These are phyloP conservation scores for Candida hispaniensis DNA, from an alignment of 805 yeast species.

Conservation along the genomic window DNA sequence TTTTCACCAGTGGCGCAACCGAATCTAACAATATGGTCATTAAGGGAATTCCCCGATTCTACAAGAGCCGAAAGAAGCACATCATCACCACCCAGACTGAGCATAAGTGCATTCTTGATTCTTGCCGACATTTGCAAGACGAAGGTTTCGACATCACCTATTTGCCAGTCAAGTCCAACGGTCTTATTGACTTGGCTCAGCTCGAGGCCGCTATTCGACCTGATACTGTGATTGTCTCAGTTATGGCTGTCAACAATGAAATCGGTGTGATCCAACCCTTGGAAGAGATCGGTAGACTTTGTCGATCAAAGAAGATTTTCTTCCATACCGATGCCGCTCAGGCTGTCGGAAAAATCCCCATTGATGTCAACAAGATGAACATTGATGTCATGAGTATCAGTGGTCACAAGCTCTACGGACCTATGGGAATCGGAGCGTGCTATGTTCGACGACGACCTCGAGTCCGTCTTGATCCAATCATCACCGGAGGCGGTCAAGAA, in stretches of 20 bases:
- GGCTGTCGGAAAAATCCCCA: slow-evolving; percentile 86
- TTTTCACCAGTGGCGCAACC: slow-evolving; percentile 96
- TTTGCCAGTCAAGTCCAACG: slow-evolving; percentile 71
- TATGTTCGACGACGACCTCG: slow-evolving; percentile 96
- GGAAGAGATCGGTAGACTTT: slow-evolving; percentile 82
- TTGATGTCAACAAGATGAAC: slow-evolving; percentile 88
- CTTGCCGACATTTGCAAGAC: slow-evolving; percentile 88
- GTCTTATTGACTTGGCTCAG: slow-evolving; percentile 66
- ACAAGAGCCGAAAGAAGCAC: slow-evolving; percentile 80
- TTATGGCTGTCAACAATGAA: slow-evolving; percentile 97
- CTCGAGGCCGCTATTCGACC: slow-evolving; percentile 77
- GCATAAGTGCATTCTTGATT: slow-evolving; percentile 97
- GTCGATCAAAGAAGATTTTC: slow-evolving; percentile 78
- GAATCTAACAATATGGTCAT: slow-evolving; percentile 91
- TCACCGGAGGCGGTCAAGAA: slow-evolving; percentile 98
- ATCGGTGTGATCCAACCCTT: slow-evolving; percentile 96
- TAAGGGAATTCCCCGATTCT: slow-evolving; percentile 93
- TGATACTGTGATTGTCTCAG: slow-evolving; percentile 80
- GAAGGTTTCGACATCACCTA: slow-evolving; percentile 96
- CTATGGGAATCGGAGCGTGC: slow-evolving; percentile 94
- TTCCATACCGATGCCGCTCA: slow-evolving; percentile 98
- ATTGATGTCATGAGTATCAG: slow-evolving; percentile 89
- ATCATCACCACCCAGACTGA: slow-evolving; percentile 94
- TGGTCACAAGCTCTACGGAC: slow-evolving; percentile 95
- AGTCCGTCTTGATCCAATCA: slow-evolving; percentile 88